Evolutionary conservation across 345 rosid species (phyloP).

Genomic region (Acer negundo): DNA sequence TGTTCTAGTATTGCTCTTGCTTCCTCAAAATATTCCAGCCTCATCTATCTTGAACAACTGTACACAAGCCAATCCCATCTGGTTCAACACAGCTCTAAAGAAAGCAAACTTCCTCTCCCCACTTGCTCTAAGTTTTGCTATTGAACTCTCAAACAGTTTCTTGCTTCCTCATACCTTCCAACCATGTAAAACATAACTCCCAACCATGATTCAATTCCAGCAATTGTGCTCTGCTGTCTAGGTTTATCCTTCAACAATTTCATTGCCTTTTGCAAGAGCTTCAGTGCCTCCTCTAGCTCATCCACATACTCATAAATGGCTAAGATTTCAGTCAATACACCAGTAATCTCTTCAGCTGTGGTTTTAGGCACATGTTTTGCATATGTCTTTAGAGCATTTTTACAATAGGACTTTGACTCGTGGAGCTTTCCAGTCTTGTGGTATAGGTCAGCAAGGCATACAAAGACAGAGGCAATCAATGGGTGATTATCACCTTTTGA

Average conservation of each 20-base stretch:
- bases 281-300: slow-evolving; percentile 97
- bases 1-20: slow-evolving; percentile 85
- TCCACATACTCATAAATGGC: slow-evolving; percentile 96
- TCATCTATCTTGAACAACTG: slow-evolving; percentile 97
- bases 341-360: slow-evolving; percentile 85
- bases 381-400: slow-evolving; percentile 86
- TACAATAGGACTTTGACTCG: slow-evolving; percentile 93
- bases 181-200: slow-evolving; percentile 96
- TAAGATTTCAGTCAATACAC: slow-evolving; percentile 87
- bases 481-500: slow-evolving; percentile 98
- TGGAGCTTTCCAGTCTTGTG: slow-evolving; percentile 94
- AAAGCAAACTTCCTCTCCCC: slow-evolving; percentile 96
- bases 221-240: slow-evolving; percentile 95
- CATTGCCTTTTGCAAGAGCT: slow-evolving; percentile 91
- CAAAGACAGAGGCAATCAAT: slow-evolving; percentile 89
- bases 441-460: slow-evolving; percentile 92
- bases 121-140: slow-evolving; percentile 76
- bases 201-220: slow-evolving; percentile 97
- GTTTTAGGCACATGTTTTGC: slow-evolving; percentile 96
- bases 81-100: slow-evolving; percentile 95
- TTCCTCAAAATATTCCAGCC: slow-evolving; percentile 95
- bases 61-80: slow-evolving; percentile 99
- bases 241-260: slow-evolving; percentile 94
- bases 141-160: slow-evolving; percentile 81
- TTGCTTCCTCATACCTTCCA: slow-evolving; percentile 88